Conservation (phyloP, 108 stramenopile genomes). For the Skeletonema costatum region DNA sequence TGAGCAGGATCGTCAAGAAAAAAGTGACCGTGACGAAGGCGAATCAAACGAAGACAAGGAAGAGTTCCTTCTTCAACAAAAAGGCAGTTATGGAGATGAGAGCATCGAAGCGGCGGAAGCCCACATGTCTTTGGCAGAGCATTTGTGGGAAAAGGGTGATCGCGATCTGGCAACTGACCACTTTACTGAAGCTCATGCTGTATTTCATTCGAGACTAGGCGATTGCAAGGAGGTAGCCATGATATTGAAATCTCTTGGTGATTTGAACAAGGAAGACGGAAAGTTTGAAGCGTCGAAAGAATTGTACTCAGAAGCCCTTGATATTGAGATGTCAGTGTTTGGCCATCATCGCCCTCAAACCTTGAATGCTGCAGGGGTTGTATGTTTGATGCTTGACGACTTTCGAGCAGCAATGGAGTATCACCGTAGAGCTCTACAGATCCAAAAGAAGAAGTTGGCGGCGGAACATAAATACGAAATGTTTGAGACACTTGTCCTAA, state of each 20-base stretch:
- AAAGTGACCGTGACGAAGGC: neutral
- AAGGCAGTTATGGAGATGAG: slow-evolving; percentile 3
- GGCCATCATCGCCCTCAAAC: slow-evolving; percentile 65
- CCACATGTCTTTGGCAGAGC: slow-evolving; percentile 18
- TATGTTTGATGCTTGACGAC: slow-evolving; percentile 52
- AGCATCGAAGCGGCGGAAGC: slow-evolving; percentile 28
- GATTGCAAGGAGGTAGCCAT: slow-evolving; percentile 26
- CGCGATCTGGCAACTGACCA: slow-evolving; percentile 28
- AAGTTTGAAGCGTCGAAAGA: slow-evolving; percentile 55
- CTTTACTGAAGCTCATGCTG: slow-evolving; percentile 31
- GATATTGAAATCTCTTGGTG: slow-evolving; percentile 34
- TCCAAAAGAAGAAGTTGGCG: slow-evolving; percentile 62
- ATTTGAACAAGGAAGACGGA: slow-evolving; percentile 39
- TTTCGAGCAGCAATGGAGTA: slow-evolving; percentile 71
- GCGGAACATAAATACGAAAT: slow-evolving; percentile 64
- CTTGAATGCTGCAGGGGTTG: slow-evolving; percentile 61
- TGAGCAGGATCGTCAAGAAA: neutral
- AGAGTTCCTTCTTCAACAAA: slow-evolving; percentile 3
- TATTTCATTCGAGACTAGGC: slow-evolving; percentile 16
- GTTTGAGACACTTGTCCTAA: slow-evolving; percentile 70
- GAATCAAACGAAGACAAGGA: slow-evolving; percentile 8
- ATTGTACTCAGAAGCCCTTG: slow-evolving; percentile 60
- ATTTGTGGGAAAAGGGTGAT: slow-evolving; percentile 31
- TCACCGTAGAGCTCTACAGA: slow-evolving; percentile 67
- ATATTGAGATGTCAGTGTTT: slow-evolving; percentile 45